Base-by-base conservation (phyloP, 257 asterid genomes). In the Asclepias syriaca region DNA sequence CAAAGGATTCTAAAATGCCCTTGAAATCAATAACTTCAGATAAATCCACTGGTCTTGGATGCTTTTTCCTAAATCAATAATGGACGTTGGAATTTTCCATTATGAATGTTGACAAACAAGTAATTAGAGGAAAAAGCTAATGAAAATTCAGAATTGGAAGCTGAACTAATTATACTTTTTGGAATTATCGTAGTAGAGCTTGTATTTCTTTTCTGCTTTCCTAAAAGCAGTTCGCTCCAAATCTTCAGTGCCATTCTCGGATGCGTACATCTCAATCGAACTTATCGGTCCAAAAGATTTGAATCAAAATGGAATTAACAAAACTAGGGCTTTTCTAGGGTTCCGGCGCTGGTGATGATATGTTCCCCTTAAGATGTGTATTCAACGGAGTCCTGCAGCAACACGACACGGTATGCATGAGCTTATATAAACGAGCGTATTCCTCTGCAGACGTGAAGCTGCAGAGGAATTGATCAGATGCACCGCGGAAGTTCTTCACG, bases 361-460 rank as follows among this genome's bases (percentile, higher is more conserved):
- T 51, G 56, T 5, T 14, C 53, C 7, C 18, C 16, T n/a, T n/a
- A n/a, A n/a, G n/a, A 72, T 86, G 97, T 81, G 77, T 90, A 37
- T 78, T 95, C 3, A 88, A 91, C 8, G 97, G 95, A 4, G 88
- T 87, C 68, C 88, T 92, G 58, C 98, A 90, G 85, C 99, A 95
- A 78, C 91, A 88, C 14, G 98, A 95, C 82, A 92, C 99, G 0
- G 89, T 91, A 12, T 95, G 99, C 69, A 91, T 95, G 98, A 91
- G 91, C 71, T 82, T 95, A 78, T 92, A 79, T 74, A 95, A 95
- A 76, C 95, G 99, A 37, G 60, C 89, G 3, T 95, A 91, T 76
- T 97, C 99, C 24, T n/a, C n/a, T n/a, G n/a, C n/a, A n/a, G 15
- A 14, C 53, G 18, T 0, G 18, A 0, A 49, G 53, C 11, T 54